Evolutionary conservation across 2,329 filamentous ascomycete species (phyloP).

Genomic region (Xylariaceae sp.): DNA sequence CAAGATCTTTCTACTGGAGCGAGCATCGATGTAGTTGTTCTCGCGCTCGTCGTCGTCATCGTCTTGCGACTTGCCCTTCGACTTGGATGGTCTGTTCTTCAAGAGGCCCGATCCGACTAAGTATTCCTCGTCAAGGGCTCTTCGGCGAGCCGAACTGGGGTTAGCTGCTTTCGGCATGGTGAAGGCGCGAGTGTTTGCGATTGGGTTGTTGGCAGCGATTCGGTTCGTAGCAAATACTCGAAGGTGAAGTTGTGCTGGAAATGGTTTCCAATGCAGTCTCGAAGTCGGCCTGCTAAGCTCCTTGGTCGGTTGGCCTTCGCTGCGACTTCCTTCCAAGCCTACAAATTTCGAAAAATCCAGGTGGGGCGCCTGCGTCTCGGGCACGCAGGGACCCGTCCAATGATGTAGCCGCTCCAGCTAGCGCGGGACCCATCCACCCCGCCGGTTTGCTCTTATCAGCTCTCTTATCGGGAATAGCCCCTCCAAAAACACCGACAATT

Average conservation of each 20-base stretch:
- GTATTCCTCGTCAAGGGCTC: constrained; percentile 81
- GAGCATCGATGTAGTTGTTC: constrained; percentile 75
- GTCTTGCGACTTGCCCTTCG: constrained; percentile 65
- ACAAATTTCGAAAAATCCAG: constrained; percentile 19
- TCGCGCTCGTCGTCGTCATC: constrained; percentile 58
- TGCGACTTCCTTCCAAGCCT: neutral
- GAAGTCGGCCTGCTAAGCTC: too few species aligned
- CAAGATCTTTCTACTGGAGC: constrained; percentile 82
- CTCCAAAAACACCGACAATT: constrained; percentile 7
- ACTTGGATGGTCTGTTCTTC: constrained; percentile 59
- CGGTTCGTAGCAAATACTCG: neutral
- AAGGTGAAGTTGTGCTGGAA: neutral
- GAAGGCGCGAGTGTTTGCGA: neutral
- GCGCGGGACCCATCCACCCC: constrained; percentile 14
- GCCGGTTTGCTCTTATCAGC: constrained; percentile 16
- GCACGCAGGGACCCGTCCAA: constrained; percentile 1
- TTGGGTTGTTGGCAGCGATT: neutral
- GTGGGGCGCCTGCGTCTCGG: constrained; percentile 6
- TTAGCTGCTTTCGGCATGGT: constrained; percentile 75
- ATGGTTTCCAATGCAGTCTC: too few species aligned
- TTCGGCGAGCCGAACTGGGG: constrained; percentile 50
- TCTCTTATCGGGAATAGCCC: constrained; percentile 15
- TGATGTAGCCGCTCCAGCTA: neutral
- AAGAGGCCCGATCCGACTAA: constrained; percentile 58
- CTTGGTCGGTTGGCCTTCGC: neutral